Conservation (phyloP, 495 filamentous ascomycete species). For the Lophiotrema nucula region DNA sequence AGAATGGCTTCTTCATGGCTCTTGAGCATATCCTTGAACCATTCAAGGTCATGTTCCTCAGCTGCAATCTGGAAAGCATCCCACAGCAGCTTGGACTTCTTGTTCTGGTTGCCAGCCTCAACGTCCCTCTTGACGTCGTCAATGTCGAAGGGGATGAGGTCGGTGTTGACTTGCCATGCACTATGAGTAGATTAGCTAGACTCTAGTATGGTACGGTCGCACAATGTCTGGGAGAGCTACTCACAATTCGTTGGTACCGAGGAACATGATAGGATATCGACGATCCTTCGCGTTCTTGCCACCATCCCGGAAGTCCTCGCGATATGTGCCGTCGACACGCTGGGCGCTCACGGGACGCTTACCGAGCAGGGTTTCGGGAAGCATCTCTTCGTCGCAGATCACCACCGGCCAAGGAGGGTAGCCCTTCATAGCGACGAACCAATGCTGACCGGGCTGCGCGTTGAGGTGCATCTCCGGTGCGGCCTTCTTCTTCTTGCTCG, state of each 20-base stretch:
- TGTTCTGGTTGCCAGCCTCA: conserved; percentile 50
- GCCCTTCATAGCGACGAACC: conserved; percentile 81
- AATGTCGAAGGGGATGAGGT: conserved; percentile 69
- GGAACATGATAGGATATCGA: conserved; percentile 90
- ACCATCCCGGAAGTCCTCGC: conserved; percentile 77
- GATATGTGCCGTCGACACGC: conserved; percentile 75
- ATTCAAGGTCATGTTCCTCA: conserved; percentile 65
- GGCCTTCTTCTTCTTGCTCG: conserved; percentile 85
- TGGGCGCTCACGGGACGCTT: conserved; percentile 77
- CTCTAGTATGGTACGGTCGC: not conserved
- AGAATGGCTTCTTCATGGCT: conserved; percentile 59
- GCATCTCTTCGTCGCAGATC: conserved; percentile 88
- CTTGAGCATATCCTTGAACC: conserved; percentile 73
- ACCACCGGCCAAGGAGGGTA: conserved; percentile 89
- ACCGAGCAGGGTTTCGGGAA: conserved; percentile 67
- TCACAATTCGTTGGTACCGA: conserved; percentile 93
- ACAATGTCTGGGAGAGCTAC: conserved; percentile 34
- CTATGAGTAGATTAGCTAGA: conserved; percentile 47
- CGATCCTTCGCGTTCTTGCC: conserved; percentile 79
- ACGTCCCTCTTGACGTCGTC: conserved; percentile 62
- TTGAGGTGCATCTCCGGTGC: conserved; percentile 69
- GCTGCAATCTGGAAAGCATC: conserved; percentile 71
- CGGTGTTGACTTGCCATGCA: conserved; percentile 79
- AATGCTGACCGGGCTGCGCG: conserved; percentile 82
- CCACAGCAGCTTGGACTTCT: conserved; percentile 70